These are phyloP conservation scores for Phytophthora cryptogea DNA, from an alignment of 352 stramenopile species.

Conservation along the genomic window DNA sequence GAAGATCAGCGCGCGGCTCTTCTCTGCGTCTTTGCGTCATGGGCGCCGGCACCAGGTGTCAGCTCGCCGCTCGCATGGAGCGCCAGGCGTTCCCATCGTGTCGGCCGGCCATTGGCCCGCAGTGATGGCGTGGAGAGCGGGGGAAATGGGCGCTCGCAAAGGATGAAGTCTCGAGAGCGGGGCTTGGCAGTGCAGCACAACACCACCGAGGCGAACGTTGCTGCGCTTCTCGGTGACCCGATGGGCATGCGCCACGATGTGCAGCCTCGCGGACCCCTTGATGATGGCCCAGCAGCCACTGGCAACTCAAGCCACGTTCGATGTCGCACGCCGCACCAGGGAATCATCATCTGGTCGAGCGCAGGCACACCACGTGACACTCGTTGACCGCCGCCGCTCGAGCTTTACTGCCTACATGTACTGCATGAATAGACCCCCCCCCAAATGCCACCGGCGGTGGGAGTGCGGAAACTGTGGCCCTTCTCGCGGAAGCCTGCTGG, in stretches of 20 bases:
- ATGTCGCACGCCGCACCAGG: conserved; percentile 3
- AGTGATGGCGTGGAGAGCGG: not conserved
- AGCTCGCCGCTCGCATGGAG: not conserved
- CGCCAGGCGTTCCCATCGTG: conserved; percentile 17
- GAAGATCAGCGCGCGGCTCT: conserved; percentile 15
- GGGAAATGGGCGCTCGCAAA: not conserved
- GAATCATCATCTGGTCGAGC: too few relatives aligned
- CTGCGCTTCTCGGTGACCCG: conserved; percentile 11
- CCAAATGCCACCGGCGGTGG: too few relatives aligned
- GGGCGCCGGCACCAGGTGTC: not conserved
- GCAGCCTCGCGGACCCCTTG: conserved; percentile 9
- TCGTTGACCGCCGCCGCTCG: too few relatives aligned
- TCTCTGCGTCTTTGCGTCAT: conserved; percentile 10
- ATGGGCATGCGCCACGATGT: conserved; percentile 23
- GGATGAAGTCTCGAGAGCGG: too few relatives aligned
- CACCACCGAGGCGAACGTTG: not conserved
- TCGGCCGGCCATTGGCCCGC: conserved; percentile 14
- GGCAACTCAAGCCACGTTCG: not conserved
- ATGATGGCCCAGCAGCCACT: not conserved
- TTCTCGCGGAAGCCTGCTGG: too few relatives aligned
- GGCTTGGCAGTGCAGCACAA: not conserved
- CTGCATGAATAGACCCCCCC: too few relatives aligned
- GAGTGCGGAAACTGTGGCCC: too few relatives aligned
- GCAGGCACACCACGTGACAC: not conserved
- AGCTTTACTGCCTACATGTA: too few relatives aligned